These are phyloP conservation scores for Chaetomiaceae sp. DNA, from an alignment of 2,329 filamentous ascomycete species.

Conservation along the genomic window DNA sequence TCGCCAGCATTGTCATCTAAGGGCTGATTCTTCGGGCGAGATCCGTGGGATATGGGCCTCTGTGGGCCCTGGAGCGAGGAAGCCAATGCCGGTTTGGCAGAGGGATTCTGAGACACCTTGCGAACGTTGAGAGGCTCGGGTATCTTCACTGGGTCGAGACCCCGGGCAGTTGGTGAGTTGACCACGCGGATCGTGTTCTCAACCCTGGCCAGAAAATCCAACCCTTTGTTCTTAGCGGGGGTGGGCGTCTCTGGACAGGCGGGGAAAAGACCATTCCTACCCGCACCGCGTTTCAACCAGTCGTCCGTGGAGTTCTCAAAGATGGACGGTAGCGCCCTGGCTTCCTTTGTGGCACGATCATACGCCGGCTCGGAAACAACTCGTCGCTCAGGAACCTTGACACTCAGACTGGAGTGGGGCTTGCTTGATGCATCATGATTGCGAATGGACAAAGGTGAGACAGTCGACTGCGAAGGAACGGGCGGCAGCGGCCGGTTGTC, in stretches of 20 bases:
- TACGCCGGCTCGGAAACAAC: constrained; percentile 49
- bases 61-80: not conserved
- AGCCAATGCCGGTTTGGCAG: not conserved
- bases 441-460: constrained; percentile 21
- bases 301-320: constrained; percentile 37
- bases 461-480: constrained; percentile 36
- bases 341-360: constrained; percentile 35
- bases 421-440: constrained; percentile 13
- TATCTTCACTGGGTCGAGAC: constrained; percentile 31
- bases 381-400: constrained; percentile 37
- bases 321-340: constrained; percentile 45
- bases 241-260: constrained; percentile 35
- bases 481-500: constrained; percentile 49
- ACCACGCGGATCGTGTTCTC: constrained; percentile 53
- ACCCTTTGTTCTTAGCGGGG: constrained; percentile 30
- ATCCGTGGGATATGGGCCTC: constrained; percentile 6
- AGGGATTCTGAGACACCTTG: constrained; percentile 28
- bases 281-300: constrained; percentile 19
- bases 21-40: not conserved
- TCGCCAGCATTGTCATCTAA: constrained; percentile 16
- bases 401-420: constrained; percentile 15
- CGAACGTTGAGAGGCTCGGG: constrained; percentile 40
- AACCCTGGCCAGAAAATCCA: constrained; percentile 43
- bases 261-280: constrained; percentile 43
- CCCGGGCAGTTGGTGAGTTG: constrained; percentile 41